These are phyloP conservation scores for Tetragonia tetragonoides DNA, from an alignment of 148 eudicot genomes.

Conservation along the genomic window DNA sequence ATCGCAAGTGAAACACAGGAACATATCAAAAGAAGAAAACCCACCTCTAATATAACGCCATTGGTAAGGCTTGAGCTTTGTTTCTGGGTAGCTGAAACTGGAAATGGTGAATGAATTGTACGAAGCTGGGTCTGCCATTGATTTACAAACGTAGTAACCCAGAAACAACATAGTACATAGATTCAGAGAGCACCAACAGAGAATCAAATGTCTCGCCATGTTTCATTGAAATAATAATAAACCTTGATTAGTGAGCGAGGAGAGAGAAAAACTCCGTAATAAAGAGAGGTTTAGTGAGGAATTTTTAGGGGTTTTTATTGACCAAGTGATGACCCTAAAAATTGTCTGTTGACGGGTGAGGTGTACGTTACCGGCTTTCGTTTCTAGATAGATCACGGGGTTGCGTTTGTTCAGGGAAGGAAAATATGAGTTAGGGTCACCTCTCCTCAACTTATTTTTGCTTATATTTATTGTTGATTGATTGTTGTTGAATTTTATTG, in stretches of 20 bases:
- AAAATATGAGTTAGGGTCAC: too few relatives aligned
- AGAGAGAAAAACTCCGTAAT: background rate
- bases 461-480: too few relatives aligned
- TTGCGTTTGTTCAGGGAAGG: too few relatives aligned
- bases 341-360: background rate
- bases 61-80: conserved; percentile 63
- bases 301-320: background rate
- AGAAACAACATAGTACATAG: conserved; percentile 21
- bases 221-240: conserved; percentile 16
- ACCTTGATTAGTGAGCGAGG: too few relatives aligned
- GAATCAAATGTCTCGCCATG: conserved; percentile 34
- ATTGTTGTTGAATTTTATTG: too few relatives aligned
- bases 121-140: conserved; percentile 25
- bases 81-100: conserved; percentile 54
- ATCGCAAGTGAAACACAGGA: background rate
- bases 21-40: background rate
- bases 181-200: conserved; percentile 22
- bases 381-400: background rate
- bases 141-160: conserved; percentile 26
- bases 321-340: background rate
- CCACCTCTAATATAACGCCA: conserved; percentile 85
- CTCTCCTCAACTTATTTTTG: too few relatives aligned
- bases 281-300: background rate
- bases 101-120: conserved; percentile 55
- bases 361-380: background rate